These are phyloP conservation scores for Croton laevigatus DNA, from an alignment of 441 rosid species.

Conservation along the genomic window DNA sequence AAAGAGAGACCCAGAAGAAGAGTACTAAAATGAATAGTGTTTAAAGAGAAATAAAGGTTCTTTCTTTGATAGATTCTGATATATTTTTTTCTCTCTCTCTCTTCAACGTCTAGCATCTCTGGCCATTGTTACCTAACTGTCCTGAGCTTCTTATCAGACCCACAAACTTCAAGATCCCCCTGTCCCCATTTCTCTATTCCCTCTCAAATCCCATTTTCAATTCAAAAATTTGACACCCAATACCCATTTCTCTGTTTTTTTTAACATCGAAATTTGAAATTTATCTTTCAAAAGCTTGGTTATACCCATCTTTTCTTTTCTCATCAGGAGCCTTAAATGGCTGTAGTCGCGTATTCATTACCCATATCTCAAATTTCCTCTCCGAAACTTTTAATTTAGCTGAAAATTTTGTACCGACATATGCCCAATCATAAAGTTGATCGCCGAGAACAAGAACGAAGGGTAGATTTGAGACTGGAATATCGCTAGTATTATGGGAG, in stretches of 20 bases:
- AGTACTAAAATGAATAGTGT: not conserved
- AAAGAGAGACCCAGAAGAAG: not conserved
- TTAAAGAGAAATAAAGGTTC: not conserved
- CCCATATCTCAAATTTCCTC: not conserved
- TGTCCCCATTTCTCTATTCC: not conserved
- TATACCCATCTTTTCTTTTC: not conserved
- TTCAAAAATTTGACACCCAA: slow-evolving; percentile 10
- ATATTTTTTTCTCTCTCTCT: not conserved
- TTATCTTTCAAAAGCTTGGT: not conserved
- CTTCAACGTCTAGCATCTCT: not conserved
- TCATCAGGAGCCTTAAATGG: not conserved
- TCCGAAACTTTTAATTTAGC: slow-evolving; percentile 8
- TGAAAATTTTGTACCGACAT: slow-evolving; percentile 7
- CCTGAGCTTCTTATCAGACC: not conserved
- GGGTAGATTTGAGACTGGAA: slow-evolving; percentile 6
- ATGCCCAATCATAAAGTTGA: slow-evolving; percentile 22
- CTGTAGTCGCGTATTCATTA: not conserved
- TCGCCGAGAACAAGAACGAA: not conserved
- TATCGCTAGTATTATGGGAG: slow-evolving; percentile 55
- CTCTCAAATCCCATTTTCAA: not conserved
- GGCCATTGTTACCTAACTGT: not conserved
- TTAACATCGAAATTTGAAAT: not conserved
- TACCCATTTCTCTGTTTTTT: not conserved
- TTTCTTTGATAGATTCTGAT: not conserved
- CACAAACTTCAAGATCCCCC: slow-evolving; percentile 9